phyloP scores from a whole-genome alignment of 2,329 filamentous ascomycete genomes.

The Trichoderma atroviride region DNA sequence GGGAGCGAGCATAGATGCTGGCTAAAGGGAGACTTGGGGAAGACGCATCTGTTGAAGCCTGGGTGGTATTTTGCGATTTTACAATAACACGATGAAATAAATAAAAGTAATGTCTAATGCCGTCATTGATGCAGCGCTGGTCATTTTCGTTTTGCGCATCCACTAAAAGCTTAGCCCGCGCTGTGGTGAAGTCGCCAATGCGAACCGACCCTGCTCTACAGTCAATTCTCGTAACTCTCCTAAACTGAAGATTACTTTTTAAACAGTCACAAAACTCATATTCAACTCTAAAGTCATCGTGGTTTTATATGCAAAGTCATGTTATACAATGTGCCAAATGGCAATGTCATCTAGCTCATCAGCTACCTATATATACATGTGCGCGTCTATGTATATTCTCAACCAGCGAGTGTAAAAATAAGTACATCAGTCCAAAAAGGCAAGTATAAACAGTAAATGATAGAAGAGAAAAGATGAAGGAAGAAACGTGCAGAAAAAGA shows the following conservation, averaged over 20 bases:
- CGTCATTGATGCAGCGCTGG: neutral
- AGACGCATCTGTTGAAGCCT: slow-evolving; percentile 36
- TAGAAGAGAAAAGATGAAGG: neutral
- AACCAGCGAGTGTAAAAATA: neutral
- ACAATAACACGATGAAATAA: slow-evolving; percentile 22
- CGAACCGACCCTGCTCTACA: neutral
- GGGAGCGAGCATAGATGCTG: slow-evolving; percentile 47
- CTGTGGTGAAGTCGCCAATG: too few species aligned
- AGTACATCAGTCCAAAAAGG: neutral
- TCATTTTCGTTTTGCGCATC: neutral
- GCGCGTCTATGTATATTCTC: neutral
- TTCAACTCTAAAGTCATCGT: neutral
- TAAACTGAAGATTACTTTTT: neutral
- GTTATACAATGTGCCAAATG: neutral
- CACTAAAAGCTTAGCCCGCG: too few species aligned
- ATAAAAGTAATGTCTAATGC: slow-evolving; percentile 6
- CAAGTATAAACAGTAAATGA: neutral
- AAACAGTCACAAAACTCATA: neutral
- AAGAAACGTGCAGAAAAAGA: neutral
- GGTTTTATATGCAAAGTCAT: neutral
- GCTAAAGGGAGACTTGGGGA: slow-evolving; percentile 46
- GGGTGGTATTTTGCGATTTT: slow-evolving; percentile 51
- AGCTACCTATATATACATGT: neutral
- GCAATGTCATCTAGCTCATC: neutral
- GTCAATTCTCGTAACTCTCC: neutral